Conservation (phyloP, 441 rosid genomes). For the Macaranga tanarius region DNA sequence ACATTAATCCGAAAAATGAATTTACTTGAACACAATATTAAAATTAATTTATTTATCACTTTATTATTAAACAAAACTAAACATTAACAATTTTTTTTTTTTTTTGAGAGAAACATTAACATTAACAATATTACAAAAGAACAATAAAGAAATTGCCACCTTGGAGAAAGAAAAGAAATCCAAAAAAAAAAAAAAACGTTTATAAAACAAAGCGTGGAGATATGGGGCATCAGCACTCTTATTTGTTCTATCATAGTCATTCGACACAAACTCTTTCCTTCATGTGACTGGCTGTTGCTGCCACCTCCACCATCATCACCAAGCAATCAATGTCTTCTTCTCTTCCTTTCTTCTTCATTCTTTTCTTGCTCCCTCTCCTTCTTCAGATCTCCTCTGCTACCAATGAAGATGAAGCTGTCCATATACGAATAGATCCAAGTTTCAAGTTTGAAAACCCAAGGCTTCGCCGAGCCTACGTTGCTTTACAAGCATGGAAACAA, state of each 20-base stretch:
- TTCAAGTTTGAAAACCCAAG: slow-evolving; percentile 53
- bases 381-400: slow-evolving; percentile 32
- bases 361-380: slow-evolving; percentile 35
- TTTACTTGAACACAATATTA: too few relatives aligned
- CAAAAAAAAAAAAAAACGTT: slow-evolving; percentile 6
- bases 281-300: slow-evolving; percentile 24
- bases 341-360: slow-evolving; percentile 23
- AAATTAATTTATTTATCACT: too few relatives aligned
- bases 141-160: not conserved
- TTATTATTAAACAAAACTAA: too few relatives aligned
- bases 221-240: not conserved
- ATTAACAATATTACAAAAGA: too few relatives aligned
- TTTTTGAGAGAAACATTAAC: too few relatives aligned
- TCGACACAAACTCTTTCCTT: slow-evolving; percentile 9
- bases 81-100: too few relatives aligned
- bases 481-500: slow-evolving; percentile 74
- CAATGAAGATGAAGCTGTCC: slow-evolving; percentile 29
- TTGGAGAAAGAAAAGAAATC: not conserved
- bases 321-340: slow-evolving; percentile 29
- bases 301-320: too few relatives aligned
- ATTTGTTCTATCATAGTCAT: not conserved
- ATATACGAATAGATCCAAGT: slow-evolving; percentile 40
- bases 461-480: slow-evolving; percentile 66
- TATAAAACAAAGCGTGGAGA: slow-evolving; percentile 32
- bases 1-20: too few relatives aligned